phyloP scores from a whole-genome alignment of 2,329 filamentous ascomycete genomes.

The Ambrosiella xylebori region DNA sequence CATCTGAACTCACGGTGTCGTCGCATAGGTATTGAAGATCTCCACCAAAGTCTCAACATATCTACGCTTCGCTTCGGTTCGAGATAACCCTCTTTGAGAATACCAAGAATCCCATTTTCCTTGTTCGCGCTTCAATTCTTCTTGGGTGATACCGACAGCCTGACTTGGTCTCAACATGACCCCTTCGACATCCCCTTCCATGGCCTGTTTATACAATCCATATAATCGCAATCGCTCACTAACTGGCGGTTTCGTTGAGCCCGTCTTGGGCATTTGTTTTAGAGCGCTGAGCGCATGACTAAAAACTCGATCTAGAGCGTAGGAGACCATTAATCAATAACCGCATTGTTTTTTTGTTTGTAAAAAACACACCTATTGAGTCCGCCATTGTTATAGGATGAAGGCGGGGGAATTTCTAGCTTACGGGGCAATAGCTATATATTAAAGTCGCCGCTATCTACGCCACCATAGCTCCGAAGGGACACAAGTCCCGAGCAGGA shows the following conservation, averaged over 20 bases:
- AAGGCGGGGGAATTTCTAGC: neutral
- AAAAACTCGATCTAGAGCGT: conserved; percentile 71
- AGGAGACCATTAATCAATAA: neutral
- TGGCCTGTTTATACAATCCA: conserved; percentile 96
- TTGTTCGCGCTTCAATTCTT: conserved; percentile 41
- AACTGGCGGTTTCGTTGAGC: conserved; percentile 72
- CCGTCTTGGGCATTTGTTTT: conserved; percentile 90
- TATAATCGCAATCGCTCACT: conserved; percentile 78
- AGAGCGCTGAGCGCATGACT: conserved; percentile 98
- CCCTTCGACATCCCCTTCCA: conserved; percentile 92
- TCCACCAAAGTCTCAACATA: conserved; percentile 91
- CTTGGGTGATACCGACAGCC: conserved; percentile 28
- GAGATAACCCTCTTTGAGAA: conserved; percentile 61
- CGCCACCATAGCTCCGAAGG: neutral
- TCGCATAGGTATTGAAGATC: conserved; percentile 93
- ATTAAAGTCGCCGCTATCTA: no score
- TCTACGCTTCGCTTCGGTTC: conserved; percentile 82
- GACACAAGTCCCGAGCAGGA: neutral
- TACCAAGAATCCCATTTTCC: conserved; percentile 93
- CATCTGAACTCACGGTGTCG: conserved; percentile 44
- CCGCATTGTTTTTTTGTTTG: conserved; percentile 2
- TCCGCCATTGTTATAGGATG: conserved; percentile 20
- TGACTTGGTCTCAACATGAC: conserved; percentile 69
- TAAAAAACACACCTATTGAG: conserved; percentile 21
- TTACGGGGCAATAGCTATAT: neutral